A percentile compares a stretch with the other conserved stretches of the same genome.
These are phyloP conservation scores for Barnettozyma siamensis DNA, from an alignment of 805 yeast genomes.

Conservation along the genomic window DNA sequence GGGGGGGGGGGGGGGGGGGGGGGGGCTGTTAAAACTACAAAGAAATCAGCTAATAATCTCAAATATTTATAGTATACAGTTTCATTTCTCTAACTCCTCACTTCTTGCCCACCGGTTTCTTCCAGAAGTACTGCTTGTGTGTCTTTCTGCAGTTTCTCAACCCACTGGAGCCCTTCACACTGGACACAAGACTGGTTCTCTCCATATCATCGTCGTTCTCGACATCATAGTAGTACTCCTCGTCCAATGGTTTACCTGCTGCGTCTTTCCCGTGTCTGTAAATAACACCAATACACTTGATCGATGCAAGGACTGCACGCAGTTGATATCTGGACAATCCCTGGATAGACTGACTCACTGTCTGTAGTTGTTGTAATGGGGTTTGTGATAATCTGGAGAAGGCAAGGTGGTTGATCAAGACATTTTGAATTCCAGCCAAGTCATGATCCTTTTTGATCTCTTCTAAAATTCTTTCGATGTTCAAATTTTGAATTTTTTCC, in stretches of 20 bases:
- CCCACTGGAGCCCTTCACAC: slow-evolving; percentile 74
- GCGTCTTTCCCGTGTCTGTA: slow-evolving; percentile 92
- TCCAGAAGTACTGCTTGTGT: slow-evolving; percentile 70
- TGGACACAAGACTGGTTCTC: slow-evolving; percentile 64
- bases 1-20: too few relatives aligned
- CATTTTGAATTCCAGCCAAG: slow-evolving; percentile 50
- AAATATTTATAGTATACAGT: not conserved
- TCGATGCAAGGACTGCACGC: slow-evolving; percentile 37
- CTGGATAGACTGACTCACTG: slow-evolving; percentile 53
- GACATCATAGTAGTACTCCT: slow-evolving; percentile 85
- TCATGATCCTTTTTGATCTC: slow-evolving; percentile 30
- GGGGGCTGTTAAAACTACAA: too few relatives aligned
- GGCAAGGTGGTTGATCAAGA: slow-evolving; percentile 79
- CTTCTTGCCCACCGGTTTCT: slow-evolving; percentile 32
- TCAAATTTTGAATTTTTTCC: slow-evolving; percentile 26
- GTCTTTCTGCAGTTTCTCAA: slow-evolving; percentile 87
- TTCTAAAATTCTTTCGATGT: slow-evolving; percentile 25
- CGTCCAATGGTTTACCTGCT: slow-evolving; percentile 90
- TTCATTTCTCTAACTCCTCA: too few relatives aligned
- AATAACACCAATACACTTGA: slow-evolving; percentile 77
- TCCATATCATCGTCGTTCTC: slow-evolving; percentile 72
- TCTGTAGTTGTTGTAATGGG: slow-evolving; percentile 66
- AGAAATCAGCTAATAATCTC: too few relatives aligned
- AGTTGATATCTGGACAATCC: slow-evolving; percentile 39
- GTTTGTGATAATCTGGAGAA: slow-evolving; percentile 84